These are phyloP conservation scores for Geotrichum macrosporum DNA, from an alignment of 1,139 yeast species.

Conservation along the genomic window DNA sequence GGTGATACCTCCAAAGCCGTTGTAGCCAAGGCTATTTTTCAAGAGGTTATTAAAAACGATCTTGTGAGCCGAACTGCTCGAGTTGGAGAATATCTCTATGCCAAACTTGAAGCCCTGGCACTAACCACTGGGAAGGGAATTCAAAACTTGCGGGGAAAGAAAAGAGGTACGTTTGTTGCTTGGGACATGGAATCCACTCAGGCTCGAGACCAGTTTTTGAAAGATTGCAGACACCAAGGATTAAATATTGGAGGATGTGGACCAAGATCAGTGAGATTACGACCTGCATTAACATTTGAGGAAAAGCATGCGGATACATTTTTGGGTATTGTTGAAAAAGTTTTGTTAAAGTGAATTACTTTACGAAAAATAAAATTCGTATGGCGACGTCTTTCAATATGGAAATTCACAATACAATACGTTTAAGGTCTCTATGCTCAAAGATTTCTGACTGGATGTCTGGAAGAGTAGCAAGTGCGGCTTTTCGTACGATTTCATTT, in stretches of 20 bases:
- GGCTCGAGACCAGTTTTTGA: constrained; percentile 56
- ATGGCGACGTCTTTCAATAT: too few relatives aligned
- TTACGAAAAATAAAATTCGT: too few relatives aligned
- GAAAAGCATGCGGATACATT: constrained; percentile 70
- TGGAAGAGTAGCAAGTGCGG: too few relatives aligned
- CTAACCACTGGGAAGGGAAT: constrained; percentile 50
- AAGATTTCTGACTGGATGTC: too few relatives aligned
- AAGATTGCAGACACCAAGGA: constrained; percentile 55
- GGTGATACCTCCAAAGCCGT: constrained; percentile 81
- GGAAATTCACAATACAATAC: too few relatives aligned
- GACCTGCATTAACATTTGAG: constrained; percentile 73
- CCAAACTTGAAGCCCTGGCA: constrained; percentile 49
- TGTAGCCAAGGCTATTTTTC: constrained; percentile 64
- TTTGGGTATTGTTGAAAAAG: constrained; percentile 39
- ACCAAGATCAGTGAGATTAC: constrained; percentile 63
- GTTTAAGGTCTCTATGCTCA: too few relatives aligned
- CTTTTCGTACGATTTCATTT: too few relatives aligned
- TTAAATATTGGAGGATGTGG: constrained; percentile 82
- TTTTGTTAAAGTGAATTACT: constrained; percentile 22
- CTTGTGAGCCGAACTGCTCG: constrained; percentile 51
- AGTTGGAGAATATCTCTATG: constrained; percentile 62
- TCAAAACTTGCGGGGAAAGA: constrained; percentile 64
- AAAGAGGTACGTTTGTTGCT: constrained; percentile 72
- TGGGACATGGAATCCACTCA: constrained; percentile 58
- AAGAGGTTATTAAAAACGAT: constrained; percentile 57